Evolutionary conservation across 2,329 filamentous ascomycete species (phyloP), one percentile per base, ranked within the genome.

Genomic region (Juglanconis sp.): DNA sequence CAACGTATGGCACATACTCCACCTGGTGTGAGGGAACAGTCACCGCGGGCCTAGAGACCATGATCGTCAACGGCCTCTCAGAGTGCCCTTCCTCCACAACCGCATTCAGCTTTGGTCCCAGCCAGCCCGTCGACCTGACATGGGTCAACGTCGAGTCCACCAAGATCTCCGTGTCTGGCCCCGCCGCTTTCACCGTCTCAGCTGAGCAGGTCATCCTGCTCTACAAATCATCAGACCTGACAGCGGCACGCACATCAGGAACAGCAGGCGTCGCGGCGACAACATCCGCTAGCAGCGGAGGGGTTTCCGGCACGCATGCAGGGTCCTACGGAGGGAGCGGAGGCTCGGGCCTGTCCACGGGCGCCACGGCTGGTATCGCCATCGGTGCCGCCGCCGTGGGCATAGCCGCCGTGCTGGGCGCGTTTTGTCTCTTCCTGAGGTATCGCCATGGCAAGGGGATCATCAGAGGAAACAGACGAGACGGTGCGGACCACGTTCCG

Each of bases 21-120:
- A 61, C 59, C 9, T 61, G 59, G 59, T 61, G 59, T 31, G 47
- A 61, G 38, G 56, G 59, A 1, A 61, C 56, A 3, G 46, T 59
- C 32, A 61, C 51, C n/a, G 32, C 52, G 30, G 59, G 56, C 11
- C 13, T 52, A 5, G 7, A 54, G 31, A 61, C 51, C 5, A 40
- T 58, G 46, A 35, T 61, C 10, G 55, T 61, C 55, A 61, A 61
- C 55, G 59, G 59, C 32, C 55, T 61, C 17, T 61, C 59, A 2
- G 55, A 61, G 31, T 61, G 59, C 24, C 59, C 59, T 10, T 50
- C 59, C 32, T 61, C 55, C 17, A 61, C 44, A 4, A 55, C 59
- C 15, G 51, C 46, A 4, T 61, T 61, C 56, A 51, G 13, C 9
- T 55, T 61, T 17, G 59, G 55, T 4, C 50, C 50, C 1, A 40